These are phyloP conservation scores for Ogataea henricii DNA, from an alignment of 805 yeast species.

Conservation along the genomic window DNA sequence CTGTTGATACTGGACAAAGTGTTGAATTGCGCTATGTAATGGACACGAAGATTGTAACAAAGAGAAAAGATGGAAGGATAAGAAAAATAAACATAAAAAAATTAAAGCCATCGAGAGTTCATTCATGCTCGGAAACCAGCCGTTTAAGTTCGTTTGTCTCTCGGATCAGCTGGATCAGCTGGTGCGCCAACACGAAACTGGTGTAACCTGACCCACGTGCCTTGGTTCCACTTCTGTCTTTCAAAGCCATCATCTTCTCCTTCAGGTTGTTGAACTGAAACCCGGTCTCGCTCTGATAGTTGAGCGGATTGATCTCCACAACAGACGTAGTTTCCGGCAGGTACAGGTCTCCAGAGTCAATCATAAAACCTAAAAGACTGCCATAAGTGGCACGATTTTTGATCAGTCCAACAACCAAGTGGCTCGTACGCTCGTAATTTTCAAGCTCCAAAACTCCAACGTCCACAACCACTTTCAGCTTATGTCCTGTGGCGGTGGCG, in stretches of 20 bases:
- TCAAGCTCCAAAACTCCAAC: conserved; percentile 19
- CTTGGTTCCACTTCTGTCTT: conserved; percentile 21
- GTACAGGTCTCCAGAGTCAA: conserved; percentile 44
- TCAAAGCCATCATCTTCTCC: conserved; percentile 24
- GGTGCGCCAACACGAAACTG: conserved; percentile 20
- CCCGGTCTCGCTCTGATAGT: conserved; percentile 12
- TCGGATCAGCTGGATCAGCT: conserved; percentile 18
- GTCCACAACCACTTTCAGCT: conserved; percentile 33
- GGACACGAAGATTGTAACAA: conserved; percentile 4
- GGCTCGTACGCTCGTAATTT: conserved; percentile 9
- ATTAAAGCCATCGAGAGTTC: too few relatives aligned
- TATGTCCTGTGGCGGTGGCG: conserved; percentile 8
- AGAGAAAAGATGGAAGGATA: background rate
- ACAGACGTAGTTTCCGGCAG: conserved; percentile 19
- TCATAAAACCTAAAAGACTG: conserved; percentile 39
- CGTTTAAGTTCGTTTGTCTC: conserved; percentile 13
- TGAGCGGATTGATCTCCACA: conserved; percentile 19
- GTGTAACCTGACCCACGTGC: conserved; percentile 10
- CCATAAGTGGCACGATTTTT: conserved; percentile 20
- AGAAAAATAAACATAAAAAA: background rate
- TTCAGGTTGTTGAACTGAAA: conserved; percentile 28
- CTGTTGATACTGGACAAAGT: background rate
- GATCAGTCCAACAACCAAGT: conserved; percentile 16
- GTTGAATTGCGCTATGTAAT: background rate
- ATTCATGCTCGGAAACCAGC: conserved; percentile 1